Conservation (phyloP, 768 basidiomycete species). For the Fomitopsis serialis region DNA sequence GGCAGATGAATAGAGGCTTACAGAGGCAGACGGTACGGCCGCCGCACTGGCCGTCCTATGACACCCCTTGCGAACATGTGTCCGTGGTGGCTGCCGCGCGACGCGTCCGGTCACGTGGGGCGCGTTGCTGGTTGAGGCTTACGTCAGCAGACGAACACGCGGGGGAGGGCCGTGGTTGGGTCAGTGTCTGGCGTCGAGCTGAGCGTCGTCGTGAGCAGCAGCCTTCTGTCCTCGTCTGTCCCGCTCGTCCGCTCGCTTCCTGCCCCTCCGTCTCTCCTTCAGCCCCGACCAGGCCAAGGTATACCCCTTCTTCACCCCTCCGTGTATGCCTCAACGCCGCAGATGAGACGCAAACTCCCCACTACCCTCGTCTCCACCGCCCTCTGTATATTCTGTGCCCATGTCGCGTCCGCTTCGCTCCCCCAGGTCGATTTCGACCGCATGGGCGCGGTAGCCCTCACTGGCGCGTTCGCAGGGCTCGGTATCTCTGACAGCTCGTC, state of each 20-base stretch:
- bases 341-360: background rate
- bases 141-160: conserved; percentile 1
- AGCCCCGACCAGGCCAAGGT: background rate
- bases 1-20: background rate
- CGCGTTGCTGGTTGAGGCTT: background rate
- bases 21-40: background rate
- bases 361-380: conserved; percentile 1
- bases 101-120: conserved; percentile 2
- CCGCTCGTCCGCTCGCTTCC: background rate
- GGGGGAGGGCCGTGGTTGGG: background rate
- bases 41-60: background rate
- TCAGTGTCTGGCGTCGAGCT: background rate
- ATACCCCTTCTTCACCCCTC: conserved; percentile 2
- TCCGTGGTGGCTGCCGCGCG: background rate
- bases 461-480: conserved; percentile 85
- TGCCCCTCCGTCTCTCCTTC: conserved; percentile 2
- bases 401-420: conserved; percentile 25
- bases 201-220: no score
- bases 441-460: conserved; percentile 89
- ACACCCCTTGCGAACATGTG: background rate
- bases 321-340: conserved; percentile 2
- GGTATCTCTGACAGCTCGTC: conserved; percentile 63
- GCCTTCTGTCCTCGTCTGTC: background rate
- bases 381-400: conserved; percentile 22
- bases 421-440: conserved; percentile 24